phyloP scores from a whole-genome alignment of 306 rosid species.

The Castanea sativa region DNA sequence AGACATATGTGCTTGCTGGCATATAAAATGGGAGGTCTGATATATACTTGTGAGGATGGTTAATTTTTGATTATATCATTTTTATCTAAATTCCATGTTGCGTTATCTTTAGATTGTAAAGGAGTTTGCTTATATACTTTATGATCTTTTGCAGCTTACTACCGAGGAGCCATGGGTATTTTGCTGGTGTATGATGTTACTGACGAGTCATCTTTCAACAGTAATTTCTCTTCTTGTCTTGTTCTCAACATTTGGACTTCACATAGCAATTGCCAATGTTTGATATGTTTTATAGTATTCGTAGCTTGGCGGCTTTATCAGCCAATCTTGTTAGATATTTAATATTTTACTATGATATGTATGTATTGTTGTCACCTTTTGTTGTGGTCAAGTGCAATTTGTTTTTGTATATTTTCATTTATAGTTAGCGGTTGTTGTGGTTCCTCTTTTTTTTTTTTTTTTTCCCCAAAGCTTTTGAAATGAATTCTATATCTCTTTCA shows the following conservation, averaged over 20 bases:
- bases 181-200: constrained; percentile 85
- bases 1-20: not conserved
- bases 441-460: not conserved
- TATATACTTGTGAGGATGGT: not conserved
- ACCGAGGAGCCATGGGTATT: constrained; percentile 92
- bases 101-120: constrained; percentile 2
- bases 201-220: constrained; percentile 79
- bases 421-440: not conserved
- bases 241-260: constrained; percentile 19
- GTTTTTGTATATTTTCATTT: not conserved
- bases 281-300: not conserved
- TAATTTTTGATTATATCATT: not conserved
- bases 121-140: constrained; percentile 17
- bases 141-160: constrained; percentile 63
- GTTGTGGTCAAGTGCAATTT: not conserved
- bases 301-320: not conserved
- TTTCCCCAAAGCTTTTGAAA: not conserved
- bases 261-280: constrained; percentile 3
- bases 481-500: not conserved
- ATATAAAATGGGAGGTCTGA: not conserved
- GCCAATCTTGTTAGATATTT: not conserved
- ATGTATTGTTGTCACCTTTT: not conserved
- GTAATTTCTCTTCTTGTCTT: constrained; percentile 42
- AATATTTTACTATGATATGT: not conserved
- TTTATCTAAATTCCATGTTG: not conserved